Evolutionary conservation across 2,329 filamentous ascomycete species (phyloP).

Genomic region (Rutstroemia sp.): DNA sequence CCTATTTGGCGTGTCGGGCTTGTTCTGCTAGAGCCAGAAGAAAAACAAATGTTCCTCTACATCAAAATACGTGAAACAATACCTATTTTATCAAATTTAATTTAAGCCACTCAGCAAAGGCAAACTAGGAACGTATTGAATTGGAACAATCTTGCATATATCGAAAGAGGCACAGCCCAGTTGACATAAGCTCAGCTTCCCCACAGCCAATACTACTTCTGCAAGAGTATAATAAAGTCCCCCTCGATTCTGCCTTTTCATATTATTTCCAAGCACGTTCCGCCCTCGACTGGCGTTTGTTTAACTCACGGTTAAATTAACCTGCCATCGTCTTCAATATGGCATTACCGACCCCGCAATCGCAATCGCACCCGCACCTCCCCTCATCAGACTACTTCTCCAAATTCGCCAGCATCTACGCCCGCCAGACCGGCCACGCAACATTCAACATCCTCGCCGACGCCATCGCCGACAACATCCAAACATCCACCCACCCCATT

Average conservation of each 20-base stretch:
- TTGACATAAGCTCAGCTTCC: too few relatives aligned
- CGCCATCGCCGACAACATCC: constrained; percentile 23
- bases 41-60: too few relatives aligned
- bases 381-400: constrained; percentile 26
- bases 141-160: too few relatives aligned
- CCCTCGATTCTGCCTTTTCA: not conserved
- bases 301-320: not conserved
- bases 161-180: too few relatives aligned
- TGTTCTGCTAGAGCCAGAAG: too few relatives aligned
- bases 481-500: constrained; percentile 19
- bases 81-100: too few relatives aligned
- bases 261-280: not conserved
- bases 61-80: too few relatives aligned
- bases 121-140: too few relatives aligned
- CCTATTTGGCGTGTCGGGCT: too few relatives aligned
- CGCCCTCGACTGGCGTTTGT: not conserved
- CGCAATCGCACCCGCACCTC: not conserved
- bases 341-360: not conserved
- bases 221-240: too few relatives aligned
- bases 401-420: constrained; percentile 26
- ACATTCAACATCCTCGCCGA: constrained; percentile 27
- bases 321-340: not conserved
- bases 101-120: too few relatives aligned
- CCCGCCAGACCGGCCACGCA: constrained; percentile 26
- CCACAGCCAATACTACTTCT: too few relatives aligned